Evolutionary conservation across 2,329 filamentous ascomycete species (phyloP), one percentile per base, ranked within the genome.

Genomic region (Colletotrichum siamense): DNA sequence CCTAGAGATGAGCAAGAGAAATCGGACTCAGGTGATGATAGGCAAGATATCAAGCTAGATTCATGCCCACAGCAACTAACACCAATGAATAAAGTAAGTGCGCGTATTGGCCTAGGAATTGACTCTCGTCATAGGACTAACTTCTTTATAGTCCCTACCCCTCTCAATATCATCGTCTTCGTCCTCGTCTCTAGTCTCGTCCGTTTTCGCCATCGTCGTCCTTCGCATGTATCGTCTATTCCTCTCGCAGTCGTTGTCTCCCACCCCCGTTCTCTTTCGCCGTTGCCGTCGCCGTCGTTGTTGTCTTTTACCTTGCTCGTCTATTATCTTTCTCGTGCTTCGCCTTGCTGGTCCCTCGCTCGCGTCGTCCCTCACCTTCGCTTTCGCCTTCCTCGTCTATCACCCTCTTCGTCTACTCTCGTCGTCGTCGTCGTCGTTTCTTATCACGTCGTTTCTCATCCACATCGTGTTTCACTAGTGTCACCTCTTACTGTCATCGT

Each of bases 61-160:
- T 0, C 39, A n/a, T n/a, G 0, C 3, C 18, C 0, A 44, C 18
- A 12, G 18, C 18, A 44, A n/a, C 18, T 44, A 0, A 0, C 9
- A n/a, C 39, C 0, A 44, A 44, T 44, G 9, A 44, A n/a, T n/a
- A 4, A 44, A 44, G 18, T n/a, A n/a, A 44, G 39, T 44, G 39
- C 39, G 36, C 18, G 39, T n/a, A 12, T 44, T 0, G 18, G 0
- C 39, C 39, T 44, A 0, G 9, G 18, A 12, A 6, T 44, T 44
- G 39, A 44, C 39, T 12, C 5, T 0, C 39, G 0, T 44, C 0
- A 0, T 18, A 44, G 0, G 18, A 49, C 9, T 4, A 12, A 49
- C 39, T 44, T 12, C 2, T 1, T 49, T n/a, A 22, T 12, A 12
- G 18, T 12, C 18, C 39, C 3, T 49, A 7, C 18, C 39, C 0